Percentiles rank a stretch among this genome's conserved stretches.
Conservation (phyloP, 2,329 filamentous ascomycete species). For the Curvularia eragrostidis region DNA sequence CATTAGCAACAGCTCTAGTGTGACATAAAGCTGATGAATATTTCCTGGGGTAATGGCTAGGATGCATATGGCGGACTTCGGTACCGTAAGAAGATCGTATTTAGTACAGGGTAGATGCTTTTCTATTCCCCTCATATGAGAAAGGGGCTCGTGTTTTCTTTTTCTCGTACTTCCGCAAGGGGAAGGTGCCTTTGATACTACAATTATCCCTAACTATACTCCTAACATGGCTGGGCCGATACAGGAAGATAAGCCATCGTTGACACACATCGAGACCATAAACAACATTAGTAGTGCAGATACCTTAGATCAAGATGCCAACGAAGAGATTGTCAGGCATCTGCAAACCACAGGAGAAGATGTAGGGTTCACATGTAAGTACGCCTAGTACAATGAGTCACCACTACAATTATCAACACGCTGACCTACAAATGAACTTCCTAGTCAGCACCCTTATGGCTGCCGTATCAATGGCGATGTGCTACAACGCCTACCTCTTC, state of each 20-base stretch:
- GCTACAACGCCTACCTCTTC: constrained; percentile 45
- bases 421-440: neutral
- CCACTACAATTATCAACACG: no score
- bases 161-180: neutral
- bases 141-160: neutral
- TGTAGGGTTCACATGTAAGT: constrained; percentile 37
- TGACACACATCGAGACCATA: constrained; percentile 29
- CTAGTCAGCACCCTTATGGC: constrained; percentile 34
- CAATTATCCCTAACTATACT: neutral
- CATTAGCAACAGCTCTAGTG: constrained; percentile 1
- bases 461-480: constrained; percentile 37
- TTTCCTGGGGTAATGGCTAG: neutral
- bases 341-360: constrained; percentile 40
- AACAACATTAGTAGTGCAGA: constrained; percentile 16
- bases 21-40: constrained; percentile 12
- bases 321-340: constrained; percentile 41
- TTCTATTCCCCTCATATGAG: neutral
- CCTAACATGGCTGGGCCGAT: constrained; percentile 10
- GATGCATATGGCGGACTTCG: constrained; percentile 2
- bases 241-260: constrained; percentile 20
- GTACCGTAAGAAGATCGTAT: constrained; percentile 8
- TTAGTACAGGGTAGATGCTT: constrained; percentile 8
- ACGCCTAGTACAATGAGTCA: neutral
- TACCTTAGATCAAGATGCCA: constrained; percentile 21
- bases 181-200: neutral